These are phyloP conservation scores for Phlebopus sp. DNA, from an alignment of 1,284 basidiomycete genomes.

Conservation along the genomic window DNA sequence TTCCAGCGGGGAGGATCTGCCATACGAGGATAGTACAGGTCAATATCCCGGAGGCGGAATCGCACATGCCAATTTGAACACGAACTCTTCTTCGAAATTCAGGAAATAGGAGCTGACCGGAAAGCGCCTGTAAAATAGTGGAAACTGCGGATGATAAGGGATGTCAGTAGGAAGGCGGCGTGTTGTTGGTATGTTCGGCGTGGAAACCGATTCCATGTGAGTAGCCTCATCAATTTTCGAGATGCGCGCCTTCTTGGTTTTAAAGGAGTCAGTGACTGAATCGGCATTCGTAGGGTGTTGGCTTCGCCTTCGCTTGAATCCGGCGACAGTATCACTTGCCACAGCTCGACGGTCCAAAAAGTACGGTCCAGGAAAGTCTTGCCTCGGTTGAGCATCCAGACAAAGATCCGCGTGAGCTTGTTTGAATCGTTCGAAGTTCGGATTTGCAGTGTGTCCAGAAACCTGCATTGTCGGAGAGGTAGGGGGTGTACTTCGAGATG, in stretches of 20 bases:
- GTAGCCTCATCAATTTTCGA: background rate
- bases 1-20: constrained; percentile 34
- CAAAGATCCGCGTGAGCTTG: background rate
- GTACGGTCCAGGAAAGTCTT: background rate
- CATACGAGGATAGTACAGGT: background rate
- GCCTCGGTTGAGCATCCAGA: constrained; percentile 3
- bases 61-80: constrained; percentile 5
- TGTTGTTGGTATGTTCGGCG: constrained; percentile 13
- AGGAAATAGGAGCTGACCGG: constrained; percentile 55
- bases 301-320: constrained; percentile 20
- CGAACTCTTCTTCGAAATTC: constrained; percentile 28
- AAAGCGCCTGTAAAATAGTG: constrained; percentile 64
- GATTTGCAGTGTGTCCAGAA: background rate
- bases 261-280: constrained; percentile 2
- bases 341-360: constrained; percentile 18
- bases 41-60: background rate
- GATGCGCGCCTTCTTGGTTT: constrained; percentile 13
- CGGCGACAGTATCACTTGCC: constrained; percentile 7
- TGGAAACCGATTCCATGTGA: background rate
- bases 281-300: constrained; percentile 5
- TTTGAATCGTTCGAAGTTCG: background rate
- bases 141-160: constrained; percentile 45
- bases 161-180: constrained; percentile 51
- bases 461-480: constrained; percentile 18
- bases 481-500: constrained; percentile 14